Evolutionary conservation across 2,329 filamentous ascomycete genomes (phyloP).

Genomic region (Pseudogymnoascus sp.): DNA sequence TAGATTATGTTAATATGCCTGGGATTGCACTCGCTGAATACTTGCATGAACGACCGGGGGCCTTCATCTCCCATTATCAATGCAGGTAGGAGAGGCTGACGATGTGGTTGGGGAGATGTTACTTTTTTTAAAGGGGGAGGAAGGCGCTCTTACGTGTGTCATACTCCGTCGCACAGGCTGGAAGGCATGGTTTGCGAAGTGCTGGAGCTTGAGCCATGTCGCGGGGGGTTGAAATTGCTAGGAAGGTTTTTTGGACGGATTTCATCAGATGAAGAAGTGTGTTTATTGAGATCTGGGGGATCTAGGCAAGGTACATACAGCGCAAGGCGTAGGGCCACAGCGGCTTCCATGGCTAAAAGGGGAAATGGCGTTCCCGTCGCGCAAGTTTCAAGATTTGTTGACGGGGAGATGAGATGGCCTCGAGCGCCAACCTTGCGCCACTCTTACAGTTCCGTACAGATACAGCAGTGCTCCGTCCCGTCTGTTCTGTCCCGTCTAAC

Average conservation of each 20-base stretch:
- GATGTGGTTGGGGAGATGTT: neutral
- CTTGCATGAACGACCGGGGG: conserved; percentile 22
- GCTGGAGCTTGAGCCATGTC: neutral
- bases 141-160: neutral
- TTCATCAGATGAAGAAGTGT: neutral
- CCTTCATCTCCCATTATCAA: conserved; percentile 34
- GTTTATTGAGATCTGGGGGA: neutral
- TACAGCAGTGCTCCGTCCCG: neutral
- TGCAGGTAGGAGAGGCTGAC: conserved; percentile 24
- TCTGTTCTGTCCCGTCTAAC: neutral
- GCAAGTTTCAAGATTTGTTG: neutral
- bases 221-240: neutral
- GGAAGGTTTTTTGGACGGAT: neutral
- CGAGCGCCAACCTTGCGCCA: neutral
- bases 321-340: neutral
- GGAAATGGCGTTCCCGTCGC: neutral
- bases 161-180: neutral
- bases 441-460: neutral
- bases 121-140: neutral
- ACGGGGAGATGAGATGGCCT: neutral
- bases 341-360: neutral
- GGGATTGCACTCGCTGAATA: conserved; percentile 6
- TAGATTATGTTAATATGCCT: neutral
- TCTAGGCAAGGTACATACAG: neutral
- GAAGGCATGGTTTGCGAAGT: neutral